phyloP scores from a whole-genome alignment of 108 stramenopile species.

The Skeletonema marinoi region DNA sequence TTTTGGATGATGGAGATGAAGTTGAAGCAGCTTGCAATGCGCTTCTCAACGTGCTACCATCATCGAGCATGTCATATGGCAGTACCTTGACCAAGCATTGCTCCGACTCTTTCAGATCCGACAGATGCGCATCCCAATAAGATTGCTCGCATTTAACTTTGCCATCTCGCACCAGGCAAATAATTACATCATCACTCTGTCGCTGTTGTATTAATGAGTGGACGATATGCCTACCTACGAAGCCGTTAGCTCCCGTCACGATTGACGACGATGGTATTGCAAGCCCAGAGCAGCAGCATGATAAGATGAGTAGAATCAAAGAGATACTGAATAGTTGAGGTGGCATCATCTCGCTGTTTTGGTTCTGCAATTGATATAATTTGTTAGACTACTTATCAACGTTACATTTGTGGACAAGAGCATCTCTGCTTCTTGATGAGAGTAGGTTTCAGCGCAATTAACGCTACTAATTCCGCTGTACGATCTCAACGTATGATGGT shows the following conservation, averaged over 20 bases:
- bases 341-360: not conserved
- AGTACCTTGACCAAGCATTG: constrained; percentile 43
- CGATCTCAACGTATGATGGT: too few species aligned
- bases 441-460: too few species aligned
- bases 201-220: constrained; percentile 35
- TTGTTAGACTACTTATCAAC: too few species aligned
- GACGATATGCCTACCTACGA: constrained; percentile 71
- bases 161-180: constrained; percentile 68
- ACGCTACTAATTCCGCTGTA: too few species aligned
- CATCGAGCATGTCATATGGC: constrained; percentile 86
- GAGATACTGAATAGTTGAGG: not conserved
- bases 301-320: not conserved
- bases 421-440: too few species aligned
- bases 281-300: not conserved
- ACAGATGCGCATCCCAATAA: constrained; percentile 61
- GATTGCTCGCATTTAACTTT: constrained; percentile 57
- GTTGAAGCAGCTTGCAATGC: constrained; percentile 47
- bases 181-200: constrained; percentile 14
- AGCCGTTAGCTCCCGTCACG: constrained; percentile 84
- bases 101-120: not conserved
- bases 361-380: not conserved
- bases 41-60: constrained; percentile 51
- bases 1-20: not conserved
- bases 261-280: constrained; percentile 27
- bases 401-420: too few species aligned